A percentile compares a stretch with the other conserved stretches of the same genome.
Conservation (phyloP, 345 rosid genomes). For the Salix exigua region DNA sequence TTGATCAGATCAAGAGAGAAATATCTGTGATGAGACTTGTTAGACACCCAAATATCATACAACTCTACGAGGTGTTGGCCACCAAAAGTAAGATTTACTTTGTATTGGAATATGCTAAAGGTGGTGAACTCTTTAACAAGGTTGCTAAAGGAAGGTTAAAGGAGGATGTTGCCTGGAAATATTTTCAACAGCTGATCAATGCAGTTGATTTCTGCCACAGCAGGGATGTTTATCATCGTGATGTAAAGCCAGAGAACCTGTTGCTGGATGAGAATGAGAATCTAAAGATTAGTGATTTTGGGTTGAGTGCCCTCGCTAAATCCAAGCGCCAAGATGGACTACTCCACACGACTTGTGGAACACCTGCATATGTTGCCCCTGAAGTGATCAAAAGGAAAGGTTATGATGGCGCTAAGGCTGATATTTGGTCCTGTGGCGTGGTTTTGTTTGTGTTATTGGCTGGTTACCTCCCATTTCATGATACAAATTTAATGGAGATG, state of each 20-base stretch:
- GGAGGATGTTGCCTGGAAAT: constrained; percentile 21
- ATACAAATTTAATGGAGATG: constrained; percentile 30
- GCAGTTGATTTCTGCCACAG: constrained; percentile 34
- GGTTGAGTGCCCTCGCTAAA: constrained; percentile 27
- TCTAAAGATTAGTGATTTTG: constrained; percentile 27
- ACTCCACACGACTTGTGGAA: constrained; percentile 31
- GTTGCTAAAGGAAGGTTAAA: constrained; percentile 26
- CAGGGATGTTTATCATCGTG: constrained; percentile 29
- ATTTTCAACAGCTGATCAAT: constrained; percentile 29
- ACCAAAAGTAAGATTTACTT: constrained; percentile 28
- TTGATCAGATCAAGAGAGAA: constrained; percentile 33
- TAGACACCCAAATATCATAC: constrained; percentile 26
- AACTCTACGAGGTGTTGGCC: constrained; percentile 30
- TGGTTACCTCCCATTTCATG: constrained; percentile 29
- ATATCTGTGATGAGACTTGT: constrained; percentile 29
- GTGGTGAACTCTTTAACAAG: constrained; percentile 30
- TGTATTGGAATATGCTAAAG: constrained; percentile 28
- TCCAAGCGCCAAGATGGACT: constrained; percentile 25
- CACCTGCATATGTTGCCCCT: constrained; percentile 30
- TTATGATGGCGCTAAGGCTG: constrained; percentile 31
- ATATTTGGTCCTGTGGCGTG: constrained; percentile 34
- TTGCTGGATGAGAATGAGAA: constrained; percentile 26
- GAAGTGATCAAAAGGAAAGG: constrained; percentile 30
- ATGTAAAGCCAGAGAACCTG: constrained; percentile 28
- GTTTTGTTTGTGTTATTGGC: constrained; percentile 23